phyloP scores from a whole-genome alignment of 345 rosid genomes.

The Microthlaspi erraticum region DNA sequence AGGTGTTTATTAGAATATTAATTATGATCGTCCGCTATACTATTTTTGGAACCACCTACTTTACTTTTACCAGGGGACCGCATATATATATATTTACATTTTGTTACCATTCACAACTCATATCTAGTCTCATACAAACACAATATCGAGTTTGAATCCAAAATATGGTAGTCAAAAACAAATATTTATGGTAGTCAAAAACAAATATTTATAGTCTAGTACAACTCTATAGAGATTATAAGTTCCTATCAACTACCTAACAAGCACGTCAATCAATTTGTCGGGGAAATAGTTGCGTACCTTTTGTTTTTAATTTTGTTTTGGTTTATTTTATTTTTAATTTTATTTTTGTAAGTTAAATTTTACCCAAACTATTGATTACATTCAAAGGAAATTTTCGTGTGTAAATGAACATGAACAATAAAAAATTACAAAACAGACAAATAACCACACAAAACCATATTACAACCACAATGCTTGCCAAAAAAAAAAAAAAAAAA shows the following conservation, averaged over 20 bases:
- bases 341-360: background rate
- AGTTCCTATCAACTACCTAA: background rate
- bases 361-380: background rate
- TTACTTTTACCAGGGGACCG: conserved; percentile 18
- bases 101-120: conserved; percentile 21
- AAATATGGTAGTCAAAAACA: background rate
- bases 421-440: no score
- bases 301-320: background rate
- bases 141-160: conserved; percentile 1
- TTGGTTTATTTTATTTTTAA: background rate
- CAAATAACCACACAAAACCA: no score
- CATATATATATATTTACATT: background rate
- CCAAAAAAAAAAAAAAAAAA: no score
- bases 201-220: background rate
- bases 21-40: conserved; percentile 6
- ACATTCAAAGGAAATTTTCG: background rate
- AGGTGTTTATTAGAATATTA: background rate
- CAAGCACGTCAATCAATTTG: background rate
- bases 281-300: background rate
- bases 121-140: conserved; percentile 1
- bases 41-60: conserved; percentile 23
- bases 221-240: background rate
- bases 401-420: conserved; percentile 17
- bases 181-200: background rate
- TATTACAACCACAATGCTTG: no score